Evolutionary conservation across 192 early-diverging fungal genomes (phyloP), one percentile per base, ranked within the genome.

Genomic region (Dissophora ornata): DNA sequence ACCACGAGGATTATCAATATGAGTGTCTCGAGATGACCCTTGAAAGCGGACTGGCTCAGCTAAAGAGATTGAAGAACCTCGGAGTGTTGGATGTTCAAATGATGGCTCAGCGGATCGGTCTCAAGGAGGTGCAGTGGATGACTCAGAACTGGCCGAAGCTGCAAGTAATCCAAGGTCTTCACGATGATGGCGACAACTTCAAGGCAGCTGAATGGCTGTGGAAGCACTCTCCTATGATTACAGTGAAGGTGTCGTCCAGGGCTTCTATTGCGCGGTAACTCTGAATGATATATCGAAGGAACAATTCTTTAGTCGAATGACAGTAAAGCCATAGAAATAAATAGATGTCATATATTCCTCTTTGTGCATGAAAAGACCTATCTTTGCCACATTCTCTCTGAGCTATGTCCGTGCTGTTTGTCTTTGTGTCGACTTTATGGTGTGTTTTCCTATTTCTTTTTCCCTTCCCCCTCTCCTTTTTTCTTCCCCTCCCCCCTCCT

Each of bases 91-190:
- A 50, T 62, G 47, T 62, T 16, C 32, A 33, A 19, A 16, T 10
- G 0, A 62, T 62, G 59, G 45, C 15, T 1, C 59, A 62, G 29
- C 47, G 59, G 22, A 50, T 50, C 29, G 59, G 47, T 3, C 8
- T 50, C 6, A 29, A 7, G 21, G 59, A 62, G 22, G 46, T 62
- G 21, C 29, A 50, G 34, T 62, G 59, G 59, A 50, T 62, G 59
- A 32, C 29, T 19, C 29, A 2, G 2, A 28, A 62, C 7, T 50
- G 45, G 47, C 59, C 45, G 12, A 62, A 38, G 45, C 33, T 62
- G 59, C 28, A 26, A 25, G 10, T 12, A 16, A 46, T 60, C 42
- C 18, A n/a, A n/a, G 44, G 57, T 15, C 28, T 60, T 28, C 19
- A 44, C 21, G 56, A 41, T 33, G 13, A 24, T 57, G 56, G 56